phyloP scores from a whole-genome alignment of 768 basidiomycete genomes.

The Serendipita vermifera region DNA sequence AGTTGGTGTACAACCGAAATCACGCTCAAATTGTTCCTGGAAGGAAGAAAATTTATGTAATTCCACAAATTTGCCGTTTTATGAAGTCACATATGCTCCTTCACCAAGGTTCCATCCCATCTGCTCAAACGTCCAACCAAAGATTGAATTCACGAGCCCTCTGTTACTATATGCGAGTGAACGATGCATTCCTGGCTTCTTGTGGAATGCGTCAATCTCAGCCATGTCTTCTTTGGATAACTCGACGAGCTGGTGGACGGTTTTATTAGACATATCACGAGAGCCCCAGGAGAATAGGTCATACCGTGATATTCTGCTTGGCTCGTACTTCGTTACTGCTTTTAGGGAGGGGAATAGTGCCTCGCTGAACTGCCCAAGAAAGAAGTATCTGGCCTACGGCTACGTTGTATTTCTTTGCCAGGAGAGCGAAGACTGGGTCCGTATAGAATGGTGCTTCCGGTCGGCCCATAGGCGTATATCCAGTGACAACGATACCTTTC shows the following conservation, averaged over 20 bases:
- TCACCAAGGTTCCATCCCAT: conserved; percentile 20
- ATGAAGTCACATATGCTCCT: too few species aligned
- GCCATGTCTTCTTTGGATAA: conserved; percentile 14
- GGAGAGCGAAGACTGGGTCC: conserved; percentile 22
- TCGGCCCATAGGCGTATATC: conserved; percentile 42
- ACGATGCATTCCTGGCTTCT: conserved; percentile 15
- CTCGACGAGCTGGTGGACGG: conserved; percentile 14
- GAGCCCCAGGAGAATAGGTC: neutral
- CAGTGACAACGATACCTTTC: conserved; percentile 49
- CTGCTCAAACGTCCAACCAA: conserved; percentile 21
- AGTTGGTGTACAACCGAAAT: too few species aligned
- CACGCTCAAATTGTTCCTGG: too few species aligned
- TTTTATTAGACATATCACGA: neutral
- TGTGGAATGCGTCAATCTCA: conserved; percentile 13
- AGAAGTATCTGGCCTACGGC: conserved; percentile 24
- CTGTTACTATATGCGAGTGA: conserved; percentile 8
- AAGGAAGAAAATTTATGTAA: too few species aligned
- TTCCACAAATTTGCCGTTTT: too few species aligned
- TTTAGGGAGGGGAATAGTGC: conserved; percentile 19
- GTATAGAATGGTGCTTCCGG: conserved; percentile 22
- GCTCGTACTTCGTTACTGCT: conserved; percentile 9
- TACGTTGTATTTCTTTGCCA: conserved; percentile 32
- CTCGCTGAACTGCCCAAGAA: conserved; percentile 18
- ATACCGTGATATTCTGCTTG: conserved; percentile 15
- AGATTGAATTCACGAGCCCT: conserved; percentile 13